Evolutionary conservation across 805 yeast species (phyloP), one percentile per base, ranked within the genome.

Genomic region (Tetrapisispora iriomotensis): DNA sequence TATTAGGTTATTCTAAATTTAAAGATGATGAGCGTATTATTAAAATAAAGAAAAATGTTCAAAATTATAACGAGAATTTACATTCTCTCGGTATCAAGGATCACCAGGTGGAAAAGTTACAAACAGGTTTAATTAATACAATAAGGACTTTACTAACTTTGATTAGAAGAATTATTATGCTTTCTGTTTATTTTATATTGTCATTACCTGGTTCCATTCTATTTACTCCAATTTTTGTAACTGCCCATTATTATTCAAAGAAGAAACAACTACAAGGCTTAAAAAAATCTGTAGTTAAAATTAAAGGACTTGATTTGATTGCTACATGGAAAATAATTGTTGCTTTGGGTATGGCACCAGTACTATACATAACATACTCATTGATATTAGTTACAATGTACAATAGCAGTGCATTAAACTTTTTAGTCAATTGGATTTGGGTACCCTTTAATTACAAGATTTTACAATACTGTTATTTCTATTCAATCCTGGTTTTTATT

Each of bases 271-370:
- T 61, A 44, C 72, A 76, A 27, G 97, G 97, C 0, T 67, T 90
- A 44, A 87, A 85, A n/a, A 82, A 74, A n/a, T 86, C 96, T 0
- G 72, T 84, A 1, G 98, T 90, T 14, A 90, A 90, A 57, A 79
- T 90, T 46, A 78, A 79, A 56, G 97, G 94, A 12, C 76, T 75
- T 37, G 98, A 90, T 58, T 94, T 90, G 29, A 68, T 90, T 40
- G 96, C 96, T 2, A 85, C 96, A 2, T 90, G 98, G 98, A 90
- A 90, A 61, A 75, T 90, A 34, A 70, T 88, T 43, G 84, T 88
- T 19, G 78, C 90, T 14, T 70, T 90, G 64, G 81, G 85, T 1
- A 64, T 85, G 44, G 92, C 96, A 0, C 98, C 98, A 3, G 53
- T 84, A 8, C 65, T 90, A 10, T 90, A 88, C 64, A 74, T 78